Conservation (phyloP, 805 yeast species). For the Yueomyces sp. region DNA sequence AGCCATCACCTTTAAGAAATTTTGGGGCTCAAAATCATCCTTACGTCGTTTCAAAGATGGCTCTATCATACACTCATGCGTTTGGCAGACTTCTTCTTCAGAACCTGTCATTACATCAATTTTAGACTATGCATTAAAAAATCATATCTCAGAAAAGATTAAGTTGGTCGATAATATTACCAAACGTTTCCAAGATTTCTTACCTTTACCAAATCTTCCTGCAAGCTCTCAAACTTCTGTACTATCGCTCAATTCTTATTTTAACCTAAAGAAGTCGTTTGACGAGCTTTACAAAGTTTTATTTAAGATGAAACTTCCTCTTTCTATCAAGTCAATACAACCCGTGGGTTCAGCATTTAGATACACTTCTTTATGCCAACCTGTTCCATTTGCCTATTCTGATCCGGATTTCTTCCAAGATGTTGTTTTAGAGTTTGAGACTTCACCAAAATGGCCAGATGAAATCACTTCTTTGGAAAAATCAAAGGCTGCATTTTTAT, state of each 20-base stretch:
- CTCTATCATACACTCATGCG: slow-evolving; percentile 75
- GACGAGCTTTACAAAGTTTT: slow-evolving; percentile 44
- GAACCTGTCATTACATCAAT: slow-evolving; percentile 58
- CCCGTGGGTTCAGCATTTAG: slow-evolving; percentile 70
- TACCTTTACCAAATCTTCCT: slow-evolving; percentile 51
- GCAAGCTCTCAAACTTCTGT: slow-evolving; percentile 42
- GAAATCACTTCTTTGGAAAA: slow-evolving; percentile 74
- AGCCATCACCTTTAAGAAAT: slow-evolving; percentile 55
- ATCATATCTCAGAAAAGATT: slow-evolving; percentile 41
- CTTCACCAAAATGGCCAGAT: slow-evolving; percentile 92
- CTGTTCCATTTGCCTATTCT: slow-evolving; percentile 68
- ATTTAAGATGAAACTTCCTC: slow-evolving; percentile 46
- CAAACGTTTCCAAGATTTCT: slow-evolving; percentile 32
- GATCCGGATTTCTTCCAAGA: slow-evolving; percentile 73
- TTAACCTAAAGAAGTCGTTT: slow-evolving; percentile 35
- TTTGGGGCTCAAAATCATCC: slow-evolving; percentile 84
- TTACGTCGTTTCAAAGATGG: slow-evolving; percentile 91
- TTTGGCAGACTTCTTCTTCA: slow-evolving; percentile 51
- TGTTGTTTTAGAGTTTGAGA: slow-evolving; percentile 73
- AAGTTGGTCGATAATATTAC: slow-evolving; percentile 23
- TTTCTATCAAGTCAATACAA: slow-evolving; percentile 53
- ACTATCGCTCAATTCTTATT: slow-evolving; percentile 30
- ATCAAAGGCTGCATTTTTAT: slow-evolving; percentile 78
- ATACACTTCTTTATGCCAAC: slow-evolving; percentile 61
- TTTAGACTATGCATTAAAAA: slow-evolving; percentile 44